Evolutionary conservation across 2,329 filamentous ascomycete species (phyloP).

Genomic region (Epicoccum nigrum): DNA sequence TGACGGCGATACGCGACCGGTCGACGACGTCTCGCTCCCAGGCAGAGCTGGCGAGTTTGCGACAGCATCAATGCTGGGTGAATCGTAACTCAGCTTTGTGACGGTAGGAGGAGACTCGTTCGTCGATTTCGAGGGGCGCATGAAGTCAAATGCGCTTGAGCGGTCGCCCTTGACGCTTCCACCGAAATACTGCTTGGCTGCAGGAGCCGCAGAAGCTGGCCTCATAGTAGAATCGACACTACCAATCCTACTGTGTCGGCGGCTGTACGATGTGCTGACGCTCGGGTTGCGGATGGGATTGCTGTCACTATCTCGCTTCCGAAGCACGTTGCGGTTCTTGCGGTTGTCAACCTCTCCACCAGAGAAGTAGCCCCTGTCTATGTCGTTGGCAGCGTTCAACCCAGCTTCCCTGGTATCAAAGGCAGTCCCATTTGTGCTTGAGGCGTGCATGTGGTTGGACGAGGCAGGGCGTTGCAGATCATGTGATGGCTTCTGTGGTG

Average conservation of each 20-base stretch:
- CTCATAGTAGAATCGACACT: constrained; percentile 78
- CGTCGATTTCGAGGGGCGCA: constrained; percentile 47
- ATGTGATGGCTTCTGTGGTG: constrained; percentile 38
- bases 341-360: constrained; percentile 81
- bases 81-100: constrained; percentile 62
- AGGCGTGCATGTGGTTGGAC: constrained; percentile 40
- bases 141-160: constrained; percentile 57
- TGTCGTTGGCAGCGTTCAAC: constrained; percentile 57
- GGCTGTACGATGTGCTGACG: constrained; percentile 71
- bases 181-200: constrained; percentile 72
- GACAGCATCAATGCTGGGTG: constrained; percentile 54
- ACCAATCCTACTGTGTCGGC: constrained; percentile 74
- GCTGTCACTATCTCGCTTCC: constrained; percentile 70
- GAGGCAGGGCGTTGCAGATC: constrained; percentile 41
- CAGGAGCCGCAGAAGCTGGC: constrained; percentile 60
- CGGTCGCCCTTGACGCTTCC: constrained; percentile 43
- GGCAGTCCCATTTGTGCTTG: constrained; percentile 37
- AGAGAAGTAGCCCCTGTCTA: constrained; percentile 92
- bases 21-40: constrained; percentile 58
- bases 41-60: constrained; percentile 47
- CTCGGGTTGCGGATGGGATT: constrained; percentile 76
- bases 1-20: constrained; percentile 54
- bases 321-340: constrained; percentile 72
- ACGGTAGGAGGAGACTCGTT: constrained; percentile 60
- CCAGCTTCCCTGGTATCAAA: constrained; percentile 37